These are phyloP conservation scores for Wallacemonas sp. DNA, from an alignment of 208 protist species.

Conservation along the genomic window DNA sequence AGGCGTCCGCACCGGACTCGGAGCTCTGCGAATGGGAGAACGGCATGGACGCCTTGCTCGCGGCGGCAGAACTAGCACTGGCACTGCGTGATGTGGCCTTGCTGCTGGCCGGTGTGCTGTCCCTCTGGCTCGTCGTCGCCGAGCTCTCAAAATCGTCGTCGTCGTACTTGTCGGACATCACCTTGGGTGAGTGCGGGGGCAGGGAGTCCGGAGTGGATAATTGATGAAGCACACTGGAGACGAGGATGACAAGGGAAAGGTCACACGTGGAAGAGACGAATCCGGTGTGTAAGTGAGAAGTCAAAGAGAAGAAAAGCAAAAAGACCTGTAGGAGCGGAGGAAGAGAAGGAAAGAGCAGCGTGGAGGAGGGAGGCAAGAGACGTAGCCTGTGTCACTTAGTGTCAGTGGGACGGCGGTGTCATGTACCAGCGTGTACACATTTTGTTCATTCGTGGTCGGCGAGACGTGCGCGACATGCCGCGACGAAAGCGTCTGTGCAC, in stretches of 20 bases:
- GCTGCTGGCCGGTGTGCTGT: background rate
- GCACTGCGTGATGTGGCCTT: slow-evolving; percentile 3
- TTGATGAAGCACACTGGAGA: background rate
- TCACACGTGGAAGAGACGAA: too few species aligned
- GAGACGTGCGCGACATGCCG: too few species aligned
- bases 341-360: slow-evolving; percentile 12
- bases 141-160: slow-evolving; percentile 42
- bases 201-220: slow-evolving; percentile 6
- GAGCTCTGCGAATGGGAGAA: background rate
- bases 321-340: background rate
- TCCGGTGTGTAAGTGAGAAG: too few species aligned
- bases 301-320: slow-evolving; percentile 6
- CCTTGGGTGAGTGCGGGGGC: too few species aligned
- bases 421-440: too few species aligned
- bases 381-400: too few species aligned
- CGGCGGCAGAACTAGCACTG: background rate
- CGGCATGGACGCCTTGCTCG: background rate
- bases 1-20: background rate
- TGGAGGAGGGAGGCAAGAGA: too few species aligned
- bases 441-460: too few species aligned
- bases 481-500: too few species aligned
- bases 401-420: too few species aligned
- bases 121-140: background rate
- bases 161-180: slow-evolving; percentile 17
- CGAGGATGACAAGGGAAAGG: background rate